These are phyloP conservation scores for Candida ipomoeae DNA, from an alignment of 805 yeast genomes.

Conservation along the genomic window DNA sequence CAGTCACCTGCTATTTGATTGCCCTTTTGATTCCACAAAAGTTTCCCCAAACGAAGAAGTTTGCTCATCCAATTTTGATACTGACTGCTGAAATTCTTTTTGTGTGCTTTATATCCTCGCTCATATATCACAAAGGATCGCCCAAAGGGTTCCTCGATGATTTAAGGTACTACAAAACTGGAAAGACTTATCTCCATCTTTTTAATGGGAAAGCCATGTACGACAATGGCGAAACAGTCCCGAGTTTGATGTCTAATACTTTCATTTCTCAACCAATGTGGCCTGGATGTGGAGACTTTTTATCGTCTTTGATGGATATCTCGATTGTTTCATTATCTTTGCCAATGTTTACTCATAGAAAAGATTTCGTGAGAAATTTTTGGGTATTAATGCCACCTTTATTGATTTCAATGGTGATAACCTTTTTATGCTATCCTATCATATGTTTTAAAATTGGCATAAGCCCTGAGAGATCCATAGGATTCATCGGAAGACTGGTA, in stretches of 20 bases:
- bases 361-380: conserved; percentile 57
- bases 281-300: conserved; percentile 83
- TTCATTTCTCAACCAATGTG: conserved; percentile 37
- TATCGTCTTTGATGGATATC: conserved; percentile 67
- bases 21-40: conserved; percentile 44
- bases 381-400: conserved; percentile 58
- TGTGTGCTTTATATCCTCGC: conserved; percentile 55
- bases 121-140: conserved; percentile 40
- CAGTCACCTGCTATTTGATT: conserved; percentile 52
- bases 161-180: conserved; percentile 60
- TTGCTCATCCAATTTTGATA: conserved; percentile 69
- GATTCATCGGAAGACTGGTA: conserved; percentile 75
- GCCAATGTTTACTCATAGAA: conserved; percentile 73
- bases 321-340: conserved; percentile 71
- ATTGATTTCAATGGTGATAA: conserved; percentile 48
- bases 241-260: neutral
- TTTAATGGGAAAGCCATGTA: conserved; percentile 40
- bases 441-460: conserved; percentile 64
- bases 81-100: conserved; percentile 63
- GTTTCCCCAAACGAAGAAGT: conserved; percentile 43
- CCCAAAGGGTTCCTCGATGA: conserved; percentile 49
- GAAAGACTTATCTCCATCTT: conserved; percentile 57
- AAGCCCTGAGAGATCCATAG: conserved; percentile 55
- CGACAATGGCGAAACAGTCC: conserved; percentile 24
- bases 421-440: conserved; percentile 68